A percentile compares a stretch with the other conserved stretches of the same genome.
These are phyloP conservation scores for Rubia occidens DNA, from an alignment of 305 asterid species.

Conservation along the genomic window DNA sequence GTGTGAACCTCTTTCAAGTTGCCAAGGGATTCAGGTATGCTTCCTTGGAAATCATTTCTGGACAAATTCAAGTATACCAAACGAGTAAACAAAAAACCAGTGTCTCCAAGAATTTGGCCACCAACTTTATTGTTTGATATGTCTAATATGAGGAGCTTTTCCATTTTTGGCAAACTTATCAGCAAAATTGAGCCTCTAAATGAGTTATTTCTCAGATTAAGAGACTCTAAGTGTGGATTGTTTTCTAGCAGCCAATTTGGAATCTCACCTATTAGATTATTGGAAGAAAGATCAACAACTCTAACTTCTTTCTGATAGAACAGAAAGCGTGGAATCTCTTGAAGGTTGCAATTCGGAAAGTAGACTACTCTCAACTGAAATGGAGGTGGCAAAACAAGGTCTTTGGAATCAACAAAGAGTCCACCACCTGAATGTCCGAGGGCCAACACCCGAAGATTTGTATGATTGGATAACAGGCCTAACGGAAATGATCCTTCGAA, in stretches of 20 bases:
- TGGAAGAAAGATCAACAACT: conserved; percentile 8
- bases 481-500: conserved; percentile 18
- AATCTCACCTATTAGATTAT: conserved; percentile 9
- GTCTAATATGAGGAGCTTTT: not conserved
- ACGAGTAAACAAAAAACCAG: conserved; percentile 8
- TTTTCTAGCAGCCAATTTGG: conserved; percentile 20
- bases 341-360: conserved; percentile 1
- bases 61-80: conserved; percentile 10
- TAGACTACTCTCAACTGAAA: conserved; percentile 22
- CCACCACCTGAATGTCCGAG: not conserved
- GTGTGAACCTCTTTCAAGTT: not conserved
- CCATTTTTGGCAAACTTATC: not conserved
- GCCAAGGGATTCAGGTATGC: conserved; percentile 7
- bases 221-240: conserved; percentile 6
- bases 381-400: conserved; percentile 18
- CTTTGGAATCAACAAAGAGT: conserved; percentile 17
- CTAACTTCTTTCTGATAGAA: conserved; percentile 12
- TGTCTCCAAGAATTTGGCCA: conserved; percentile 10
- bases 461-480: conserved; percentile 12
- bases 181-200: not conserved
- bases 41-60: conserved; percentile 9
- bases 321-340: conserved; percentile 12
- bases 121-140: conserved; percentile 8
- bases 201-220: conserved; percentile 5
- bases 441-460: conserved; percentile 8